Evolutionary conservation across 192 early-diverging fungal genomes (phyloP), one percentile per base, ranked within the genome.

Genomic region (Entomortierella beljakovae): DNA sequence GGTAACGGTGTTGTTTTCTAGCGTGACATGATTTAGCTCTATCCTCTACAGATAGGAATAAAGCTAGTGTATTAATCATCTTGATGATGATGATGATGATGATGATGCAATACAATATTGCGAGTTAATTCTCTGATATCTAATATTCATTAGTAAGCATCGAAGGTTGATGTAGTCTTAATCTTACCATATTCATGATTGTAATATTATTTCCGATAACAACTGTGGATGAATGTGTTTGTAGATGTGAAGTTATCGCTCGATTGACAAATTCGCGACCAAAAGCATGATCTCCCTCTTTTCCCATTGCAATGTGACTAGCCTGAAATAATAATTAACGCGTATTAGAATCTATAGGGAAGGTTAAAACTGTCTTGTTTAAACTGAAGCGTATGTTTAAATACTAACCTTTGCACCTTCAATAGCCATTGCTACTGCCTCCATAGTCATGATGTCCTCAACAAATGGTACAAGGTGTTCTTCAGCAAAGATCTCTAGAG

Each of bases 41-140:
- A 61, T 87, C 86, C 29, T 83, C 86, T 6, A 80, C 54, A 1
- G 81, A 81, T 16, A 87, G 59, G 42, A 84, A 87, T 4, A 87
- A 35, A 10, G 86, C 86, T 18, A 87, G 49, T 9, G 86, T 87
- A 35, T 87, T 87, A 61, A 87, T 87, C 49, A 86, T 74, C 83
- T 85, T 65, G 20, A 58, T 6, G 5, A 61, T 16, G 23, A n/a
- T 34, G 16, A 18, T 61, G 29, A 33, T 42, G 5, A 10, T 46
- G 6, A 16, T 20, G 43, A 20, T n/a, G n/a, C n/a, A n/a, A n/a
- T n/a, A n/a, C n/a, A n/a, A n/a, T n/a, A n/a, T n/a, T n/a, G n/a
- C n/a, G n/a, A n/a, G n/a, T n/a, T n/a, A n/a, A n/a, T n/a, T n/a
- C n/a, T n/a, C n/a, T n/a, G n/a, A n/a, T n/a, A n/a, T n/a, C n/a